phyloP scores from a whole-genome alignment of 2,329 filamentous ascomycete genomes.

The Trichoderma hamatum region DNA sequence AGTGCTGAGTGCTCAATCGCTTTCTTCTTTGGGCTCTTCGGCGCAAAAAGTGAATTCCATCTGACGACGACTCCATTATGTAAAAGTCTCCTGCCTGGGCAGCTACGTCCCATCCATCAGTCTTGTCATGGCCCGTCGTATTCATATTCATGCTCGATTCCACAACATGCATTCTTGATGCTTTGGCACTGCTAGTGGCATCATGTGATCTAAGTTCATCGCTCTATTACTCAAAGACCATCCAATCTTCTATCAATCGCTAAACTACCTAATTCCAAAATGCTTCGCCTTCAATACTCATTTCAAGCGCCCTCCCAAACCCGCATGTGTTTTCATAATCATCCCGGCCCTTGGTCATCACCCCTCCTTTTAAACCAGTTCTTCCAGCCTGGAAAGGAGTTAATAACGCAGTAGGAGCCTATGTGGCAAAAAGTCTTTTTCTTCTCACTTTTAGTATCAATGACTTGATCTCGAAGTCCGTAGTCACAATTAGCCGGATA shows the following conservation, averaged over 20 bases:
- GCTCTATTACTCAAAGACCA: conserved; percentile 4
- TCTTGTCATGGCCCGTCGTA: background rate
- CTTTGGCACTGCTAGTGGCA: background rate
- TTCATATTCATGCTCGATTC: background rate
- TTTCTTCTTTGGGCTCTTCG: conserved; percentile 12
- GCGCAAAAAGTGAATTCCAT: conserved; percentile 8
- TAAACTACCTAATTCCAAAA: background rate
- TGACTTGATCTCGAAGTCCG: background rate
- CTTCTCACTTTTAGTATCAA: background rate
- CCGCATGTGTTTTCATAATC: background rate
- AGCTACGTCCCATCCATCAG: background rate
- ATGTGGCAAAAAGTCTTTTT: background rate
- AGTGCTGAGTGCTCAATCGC: background rate
- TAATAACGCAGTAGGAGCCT: no score
- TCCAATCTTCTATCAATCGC: background rate
- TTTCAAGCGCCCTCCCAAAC: background rate
- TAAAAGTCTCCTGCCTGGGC: background rate
- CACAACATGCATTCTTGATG: background rate
- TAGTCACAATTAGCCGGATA: no score
- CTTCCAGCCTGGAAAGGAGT: background rate
- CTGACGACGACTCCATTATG: background rate
- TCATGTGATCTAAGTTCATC: background rate
- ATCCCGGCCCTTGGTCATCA: background rate
- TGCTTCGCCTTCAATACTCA: background rate
- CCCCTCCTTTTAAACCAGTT: background rate